These are phyloP conservation scores for Diaporthe citrichinensis DNA, from an alignment of 2,329 filamentous ascomycete genomes.

Conservation along the genomic window DNA sequence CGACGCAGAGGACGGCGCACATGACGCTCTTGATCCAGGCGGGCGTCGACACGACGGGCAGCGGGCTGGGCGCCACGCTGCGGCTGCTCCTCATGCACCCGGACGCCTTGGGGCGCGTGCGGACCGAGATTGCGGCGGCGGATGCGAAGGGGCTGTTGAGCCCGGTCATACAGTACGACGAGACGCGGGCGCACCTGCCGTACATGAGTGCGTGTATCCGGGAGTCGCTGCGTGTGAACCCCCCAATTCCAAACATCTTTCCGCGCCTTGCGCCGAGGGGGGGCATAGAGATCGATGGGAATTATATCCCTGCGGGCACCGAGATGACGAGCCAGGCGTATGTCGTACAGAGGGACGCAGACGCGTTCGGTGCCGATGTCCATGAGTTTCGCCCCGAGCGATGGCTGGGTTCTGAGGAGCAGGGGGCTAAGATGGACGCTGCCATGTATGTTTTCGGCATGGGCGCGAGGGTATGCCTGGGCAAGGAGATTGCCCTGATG, in stretches of 20 bases:
- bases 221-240: constrained; percentile 55
- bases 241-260: constrained; percentile 47
- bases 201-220: constrained; percentile 58
- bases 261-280: constrained; percentile 39
- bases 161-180: constrained; percentile 42
- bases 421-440: constrained; percentile 12
- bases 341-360: constrained; percentile 21
- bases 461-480: constrained; percentile 67
- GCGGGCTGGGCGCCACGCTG: constrained; percentile 61
- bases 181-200: constrained; percentile 50
- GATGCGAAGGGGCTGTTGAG: constrained; percentile 42
- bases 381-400: constrained; percentile 36
- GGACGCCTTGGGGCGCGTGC: constrained; percentile 57
- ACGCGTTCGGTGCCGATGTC: constrained; percentile 29
- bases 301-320: not conserved
- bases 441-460: constrained; percentile 29
- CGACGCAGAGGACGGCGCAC: constrained; percentile 52
- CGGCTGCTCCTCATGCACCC: constrained; percentile 64
- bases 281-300: constrained; percentile 9
- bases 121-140: constrained; percentile 57
- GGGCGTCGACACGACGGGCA: constrained; percentile 70
- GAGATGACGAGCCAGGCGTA: constrained; percentile 24
- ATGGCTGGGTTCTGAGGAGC: constrained; percentile 18
- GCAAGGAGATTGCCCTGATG: constrained; percentile 59
- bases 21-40: constrained; percentile 59